Percentiles rank a stretch among this genome's conserved stretches.
These are phyloP conservation scores for Trichoderma harzianum DNA, from an alignment of 2,329 filamentous ascomycete species.

Conservation along the genomic window DNA sequence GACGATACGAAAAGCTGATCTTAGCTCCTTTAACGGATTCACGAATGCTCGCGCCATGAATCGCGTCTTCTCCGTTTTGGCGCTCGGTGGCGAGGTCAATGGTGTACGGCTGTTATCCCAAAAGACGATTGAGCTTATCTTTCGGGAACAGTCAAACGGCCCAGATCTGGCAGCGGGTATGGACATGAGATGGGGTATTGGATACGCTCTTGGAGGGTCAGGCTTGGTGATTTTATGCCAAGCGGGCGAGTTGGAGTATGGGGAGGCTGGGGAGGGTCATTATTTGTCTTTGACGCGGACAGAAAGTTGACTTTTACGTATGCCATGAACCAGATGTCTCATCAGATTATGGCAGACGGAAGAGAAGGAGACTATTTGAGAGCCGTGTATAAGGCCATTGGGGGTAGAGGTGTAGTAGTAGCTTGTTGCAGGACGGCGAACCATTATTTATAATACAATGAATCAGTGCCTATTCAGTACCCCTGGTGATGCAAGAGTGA, in stretches of 20 bases:
- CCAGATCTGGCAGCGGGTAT: constrained; percentile 37
- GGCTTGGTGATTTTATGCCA: constrained; percentile 20
- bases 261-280: constrained; percentile 45
- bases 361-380: neutral
- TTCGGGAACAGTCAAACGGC: constrained; percentile 42
- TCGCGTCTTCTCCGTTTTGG: constrained; percentile 36
- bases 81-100: constrained; percentile 23
- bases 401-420: neutral
- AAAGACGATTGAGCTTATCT: constrained; percentile 42
- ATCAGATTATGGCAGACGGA: neutral
- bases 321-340: constrained; percentile 33
- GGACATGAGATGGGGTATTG: constrained; percentile 41
- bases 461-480: neutral
- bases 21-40: constrained; percentile 44
- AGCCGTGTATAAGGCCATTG: constrained; percentile 6
- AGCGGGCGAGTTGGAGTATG: constrained; percentile 37
- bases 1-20: constrained; percentile 37
- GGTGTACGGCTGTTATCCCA: constrained; percentile 36
- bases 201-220: constrained; percentile 26
- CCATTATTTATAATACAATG: neutral
- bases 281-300: constrained; percentile 42
- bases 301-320: constrained; percentile 42
- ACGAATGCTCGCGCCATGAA: constrained; percentile 42
- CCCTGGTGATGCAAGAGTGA: neutral
- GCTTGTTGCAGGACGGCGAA: neutral